Percentiles rank a stretch among this genome's conserved stretches.
Conservation (phyloP, 148 eudicot genomes). For the Selenicereus undatus region DNA sequence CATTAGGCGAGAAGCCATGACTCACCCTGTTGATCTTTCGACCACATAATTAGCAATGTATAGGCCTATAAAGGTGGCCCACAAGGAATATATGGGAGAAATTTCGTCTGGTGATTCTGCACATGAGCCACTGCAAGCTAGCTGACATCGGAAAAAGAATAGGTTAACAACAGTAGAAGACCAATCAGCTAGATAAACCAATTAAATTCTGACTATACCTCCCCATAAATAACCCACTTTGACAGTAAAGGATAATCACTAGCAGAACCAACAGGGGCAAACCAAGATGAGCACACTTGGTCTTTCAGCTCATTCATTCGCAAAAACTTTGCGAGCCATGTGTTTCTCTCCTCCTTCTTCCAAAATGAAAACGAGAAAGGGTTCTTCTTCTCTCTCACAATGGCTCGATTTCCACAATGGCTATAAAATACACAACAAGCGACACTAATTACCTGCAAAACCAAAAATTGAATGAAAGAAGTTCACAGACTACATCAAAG, state of each 20-base stretch:
- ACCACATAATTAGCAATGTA: slow-evolving; percentile 95
- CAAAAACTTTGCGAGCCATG: slow-evolving; percentile 82
- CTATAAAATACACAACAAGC: slow-evolving; percentile 99
- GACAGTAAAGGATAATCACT: slow-evolving; percentile 94
- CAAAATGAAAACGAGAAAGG: slow-evolving; percentile 74
- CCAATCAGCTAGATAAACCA: slow-evolving; percentile 7
- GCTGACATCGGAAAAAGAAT: slow-evolving; percentile 37
- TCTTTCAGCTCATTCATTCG: slow-evolving; percentile 83
- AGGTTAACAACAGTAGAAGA: slow-evolving; percentile 8
- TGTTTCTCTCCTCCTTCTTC: slow-evolving; percentile 77
- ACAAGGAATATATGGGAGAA: slow-evolving; percentile 96
- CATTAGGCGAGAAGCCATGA: not conserved
- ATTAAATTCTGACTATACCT: slow-evolving; percentile 45
- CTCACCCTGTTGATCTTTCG: slow-evolving; percentile 97
- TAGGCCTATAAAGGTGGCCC: slow-evolving; percentile 99
- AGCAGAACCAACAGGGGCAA: slow-evolving; percentile 99
- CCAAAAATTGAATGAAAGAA: slow-evolving; percentile 8
- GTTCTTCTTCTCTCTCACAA: slow-evolving; percentile 54
- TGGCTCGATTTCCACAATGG: slow-evolving; percentile 94
- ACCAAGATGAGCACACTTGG: slow-evolving; percentile 93
- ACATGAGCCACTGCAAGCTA: slow-evolving; percentile 82
- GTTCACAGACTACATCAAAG: slow-evolving; percentile 2
- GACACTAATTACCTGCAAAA: slow-evolving; percentile 81
- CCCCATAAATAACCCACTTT: slow-evolving; percentile 98
- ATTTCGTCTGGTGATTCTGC: slow-evolving; percentile 85